phyloP scores from a whole-genome alignment of 2,329 filamentous ascomycete genomes.

The Phialemoniopsis sp. region DNA sequence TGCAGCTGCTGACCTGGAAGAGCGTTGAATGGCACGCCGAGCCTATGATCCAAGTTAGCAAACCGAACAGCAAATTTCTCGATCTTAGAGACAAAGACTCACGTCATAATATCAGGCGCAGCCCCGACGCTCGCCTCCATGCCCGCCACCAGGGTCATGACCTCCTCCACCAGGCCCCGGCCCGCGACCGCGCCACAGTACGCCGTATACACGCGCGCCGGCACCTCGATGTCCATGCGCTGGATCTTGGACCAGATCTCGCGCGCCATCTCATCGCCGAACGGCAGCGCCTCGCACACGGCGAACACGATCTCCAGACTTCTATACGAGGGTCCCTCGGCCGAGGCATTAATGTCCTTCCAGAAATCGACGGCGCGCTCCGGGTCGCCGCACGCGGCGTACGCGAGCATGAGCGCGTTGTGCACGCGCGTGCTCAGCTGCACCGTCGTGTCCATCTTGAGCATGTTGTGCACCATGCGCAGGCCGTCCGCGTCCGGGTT shows the following conservation, averaged over 20 bases:
- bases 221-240: slow-evolving; percentile 74
- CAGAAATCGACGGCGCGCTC: slow-evolving; percentile 72
- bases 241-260: slow-evolving; percentile 68
- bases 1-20: slow-evolving; percentile 64
- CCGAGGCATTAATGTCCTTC: slow-evolving; percentile 74
- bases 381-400: slow-evolving; percentile 64
- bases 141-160: slow-evolving; percentile 59
- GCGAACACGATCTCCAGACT: slow-evolving; percentile 79
- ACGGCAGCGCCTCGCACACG: slow-evolving; percentile 62
- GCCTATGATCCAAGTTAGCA: slow-evolving; percentile 34
- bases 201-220: slow-evolving; percentile 66
- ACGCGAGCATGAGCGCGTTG: slow-evolving; percentile 85
- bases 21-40: slow-evolving; percentile 74
- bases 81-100: slow-evolving; percentile 31
- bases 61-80: background rate
- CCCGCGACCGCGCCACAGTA: slow-evolving; percentile 76
- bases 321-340: slow-evolving; percentile 81
- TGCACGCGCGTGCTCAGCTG: slow-evolving; percentile 71
- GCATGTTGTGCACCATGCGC: slow-evolving; percentile 80
- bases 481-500: slow-evolving; percentile 58
- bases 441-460: slow-evolving; percentile 85
- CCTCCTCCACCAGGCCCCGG: slow-evolving; percentile 66
- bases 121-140: slow-evolving; percentile 65
- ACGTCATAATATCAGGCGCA: slow-evolving; percentile 67
- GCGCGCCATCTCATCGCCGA: slow-evolving; percentile 56